These are phyloP conservation scores for Carex scoparia DNA, from an alignment of 176 grass and related monocot genomes.

Conservation along the genomic window DNA sequence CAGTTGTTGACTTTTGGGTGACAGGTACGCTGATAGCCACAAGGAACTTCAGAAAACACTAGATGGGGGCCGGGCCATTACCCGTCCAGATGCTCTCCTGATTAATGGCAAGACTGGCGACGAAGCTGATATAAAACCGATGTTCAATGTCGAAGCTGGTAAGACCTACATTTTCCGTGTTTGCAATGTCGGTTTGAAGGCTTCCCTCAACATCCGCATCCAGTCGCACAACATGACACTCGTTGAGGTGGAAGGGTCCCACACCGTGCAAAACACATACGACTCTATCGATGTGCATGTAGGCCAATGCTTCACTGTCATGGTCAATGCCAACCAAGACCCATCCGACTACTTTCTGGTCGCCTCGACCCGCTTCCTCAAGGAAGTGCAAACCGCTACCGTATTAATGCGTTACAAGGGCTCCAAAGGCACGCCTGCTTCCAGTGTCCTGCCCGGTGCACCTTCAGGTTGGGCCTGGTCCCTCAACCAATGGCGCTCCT, in stretches of 20 bases:
- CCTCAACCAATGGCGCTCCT: constrained; percentile 41
- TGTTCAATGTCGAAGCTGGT: constrained; percentile 17
- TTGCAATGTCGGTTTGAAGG: constrained; percentile 24
- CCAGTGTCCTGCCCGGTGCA: constrained; percentile 4
- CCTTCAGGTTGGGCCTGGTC: constrained; percentile 35
- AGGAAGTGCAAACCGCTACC: constrained; percentile 10
- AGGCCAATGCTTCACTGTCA: constrained; percentile 30
- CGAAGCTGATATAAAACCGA: constrained; percentile 4
- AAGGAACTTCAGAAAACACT: constrained; percentile 19
- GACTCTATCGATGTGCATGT: constrained; percentile 28
- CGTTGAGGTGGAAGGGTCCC: constrained; percentile 30
- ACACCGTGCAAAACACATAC: constrained; percentile 31
- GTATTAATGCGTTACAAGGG: constrained; percentile 28
- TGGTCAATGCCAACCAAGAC: constrained; percentile 21
- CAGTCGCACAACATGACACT: constrained; percentile 28
- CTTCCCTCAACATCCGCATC: constrained; percentile 35
- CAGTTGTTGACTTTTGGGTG: neutral
- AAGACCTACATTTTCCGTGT: constrained; percentile 32
- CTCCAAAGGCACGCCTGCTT: neutral
- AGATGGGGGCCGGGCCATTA: constrained; percentile 11
- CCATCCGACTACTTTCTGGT: constrained; percentile 16
- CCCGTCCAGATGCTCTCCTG: constrained; percentile 18
- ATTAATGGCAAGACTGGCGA: constrained; percentile 28
- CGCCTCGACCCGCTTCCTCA: constrained; percentile 27
- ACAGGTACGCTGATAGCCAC: constrained; percentile 19